phyloP scores from a whole-genome alignment of 495 filamentous ascomycete genomes.

The Podospora conica region DNA sequence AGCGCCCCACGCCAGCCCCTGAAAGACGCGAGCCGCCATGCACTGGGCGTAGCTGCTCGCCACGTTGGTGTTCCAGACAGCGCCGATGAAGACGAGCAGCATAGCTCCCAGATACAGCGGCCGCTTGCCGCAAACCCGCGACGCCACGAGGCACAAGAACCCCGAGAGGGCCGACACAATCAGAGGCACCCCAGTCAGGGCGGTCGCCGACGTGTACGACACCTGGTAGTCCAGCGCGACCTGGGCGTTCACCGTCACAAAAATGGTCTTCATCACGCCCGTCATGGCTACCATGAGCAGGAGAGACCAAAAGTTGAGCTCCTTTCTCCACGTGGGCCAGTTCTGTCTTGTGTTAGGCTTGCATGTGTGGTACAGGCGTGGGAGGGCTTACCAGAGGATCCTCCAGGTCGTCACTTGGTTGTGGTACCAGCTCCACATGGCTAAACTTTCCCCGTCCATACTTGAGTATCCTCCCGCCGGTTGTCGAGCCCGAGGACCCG shows the following conservation, averaged over 20 bases:
- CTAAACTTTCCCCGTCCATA: slow-evolving; percentile 40
- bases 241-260: slow-evolving; percentile 40
- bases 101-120: slow-evolving; percentile 40
- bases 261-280: slow-evolving; percentile 45
- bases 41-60: slow-evolving; percentile 35
- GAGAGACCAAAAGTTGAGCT: slow-evolving; percentile 39
- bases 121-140: slow-evolving; percentile 43
- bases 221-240: slow-evolving; percentile 34
- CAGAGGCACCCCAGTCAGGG: slow-evolving; percentile 44
- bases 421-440: slow-evolving; percentile 42
- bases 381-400: slow-evolving; percentile 40
- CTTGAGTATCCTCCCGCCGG: slow-evolving; percentile 34
- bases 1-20: slow-evolving; percentile 48
- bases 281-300: slow-evolving; percentile 37
- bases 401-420: slow-evolving; percentile 42
- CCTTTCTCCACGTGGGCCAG: slow-evolving; percentile 46
- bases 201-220: slow-evolving; percentile 39
- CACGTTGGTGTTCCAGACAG: slow-evolving; percentile 44
- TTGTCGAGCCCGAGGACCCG: slow-evolving; percentile 28
- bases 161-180: slow-evolving; percentile 43
- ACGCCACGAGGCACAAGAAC: slow-evolving; percentile 31
- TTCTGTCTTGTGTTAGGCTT: slow-evolving; percentile 29
- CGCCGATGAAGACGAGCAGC: slow-evolving; percentile 38
- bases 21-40: slow-evolving; percentile 44
- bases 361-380: not conserved